Evolutionary conservation across 345 rosid genomes (phyloP), one percentile per base, ranked within the genome.

Genomic region (Sisymbrium irio): DNA sequence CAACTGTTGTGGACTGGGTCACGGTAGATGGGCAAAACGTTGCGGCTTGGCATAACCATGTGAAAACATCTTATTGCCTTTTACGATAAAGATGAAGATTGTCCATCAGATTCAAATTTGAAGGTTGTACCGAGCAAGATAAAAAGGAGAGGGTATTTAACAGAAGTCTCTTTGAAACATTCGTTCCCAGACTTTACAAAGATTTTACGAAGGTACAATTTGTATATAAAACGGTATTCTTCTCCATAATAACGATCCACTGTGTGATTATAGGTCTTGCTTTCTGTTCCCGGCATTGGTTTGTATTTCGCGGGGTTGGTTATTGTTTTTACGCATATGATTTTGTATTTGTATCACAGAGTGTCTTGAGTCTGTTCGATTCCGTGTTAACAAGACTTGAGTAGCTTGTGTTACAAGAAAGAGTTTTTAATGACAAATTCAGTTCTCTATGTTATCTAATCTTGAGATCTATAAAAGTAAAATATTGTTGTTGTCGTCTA

Each of bases 1-100:
- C 96, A 36, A 85, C 92, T 5, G 85, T 85, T 63, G 94, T 88
- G 46, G 96, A 92, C 79, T 89, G 96, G 96, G 89, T 84, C 55
- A 67, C 86, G 45, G 91, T 92, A 39, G 98, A 89, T 61, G 92
- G 98, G 39, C 91, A 92, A 62, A 86, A 81, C 47, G 92, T 89
- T 46, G 89, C 84, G 51, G 85, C 89, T 49, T 88, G 98, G 98
- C 89, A 82, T 72, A 85, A 88, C 79, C 98, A 92, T 37, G 92
- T 92, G 73, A 92, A 92, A 18, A 74, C 94, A 88, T 71, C 91
- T 80, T 64, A 90, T 92, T 58, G 86, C 88, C 56, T 89, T 85
- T 61, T 90, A 88, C 37, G 96, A 84, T 58, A 82, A 86, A 73
- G 89, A 84, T 80, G 76, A 83, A 75, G 77, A 62, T 50, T 4